phyloP scores from a whole-genome alignment of 495 filamentous ascomycete genomes.

The Aspergillus cavernicola region DNA sequence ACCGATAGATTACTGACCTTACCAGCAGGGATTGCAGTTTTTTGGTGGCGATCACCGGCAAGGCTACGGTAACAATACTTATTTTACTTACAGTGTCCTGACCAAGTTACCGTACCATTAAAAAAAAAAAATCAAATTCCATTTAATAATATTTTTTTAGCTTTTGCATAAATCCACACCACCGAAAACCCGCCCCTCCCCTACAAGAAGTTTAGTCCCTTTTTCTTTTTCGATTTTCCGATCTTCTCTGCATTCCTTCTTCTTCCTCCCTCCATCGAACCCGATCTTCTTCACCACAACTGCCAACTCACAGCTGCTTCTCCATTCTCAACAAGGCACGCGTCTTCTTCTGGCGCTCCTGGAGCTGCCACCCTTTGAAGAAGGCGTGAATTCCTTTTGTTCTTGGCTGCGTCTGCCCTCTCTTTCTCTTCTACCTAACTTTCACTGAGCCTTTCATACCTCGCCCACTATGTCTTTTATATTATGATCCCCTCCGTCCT shows the following conservation, averaged over 20 bases:
- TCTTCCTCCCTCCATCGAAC: constrained; percentile 16
- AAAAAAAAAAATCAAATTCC: constrained; percentile 4
- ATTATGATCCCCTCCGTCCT: constrained; percentile 45
- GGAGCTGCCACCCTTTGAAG: constrained; percentile 33
- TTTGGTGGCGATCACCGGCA: not conserved
- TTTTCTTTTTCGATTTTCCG: constrained; percentile 25
- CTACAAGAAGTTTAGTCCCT: constrained; percentile 8
- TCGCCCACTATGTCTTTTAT: constrained; percentile 36
- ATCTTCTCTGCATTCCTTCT: constrained; percentile 26
- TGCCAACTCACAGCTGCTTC: constrained; percentile 24
- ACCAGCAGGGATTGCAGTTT: no score
- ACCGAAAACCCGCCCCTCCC: constrained; percentile 13
- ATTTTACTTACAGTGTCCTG: constrained; percentile 9
- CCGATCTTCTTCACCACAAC: constrained; percentile 13
- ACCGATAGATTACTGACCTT: no score
- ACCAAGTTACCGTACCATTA: constrained; percentile 9
- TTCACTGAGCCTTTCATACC: not conserved
- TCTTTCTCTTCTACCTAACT: constrained; percentile 15
- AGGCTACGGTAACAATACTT: not conserved
- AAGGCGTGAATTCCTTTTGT: constrained; percentile 23
- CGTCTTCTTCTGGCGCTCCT: constrained; percentile 32
- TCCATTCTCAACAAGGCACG: constrained; percentile 26
- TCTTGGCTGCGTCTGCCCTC: constrained; percentile 29
- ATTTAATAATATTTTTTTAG: constrained; percentile 16
- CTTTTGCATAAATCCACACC: constrained; percentile 14